Percentiles rank a stretch among this genome's conserved stretches.
Evolutionary conservation across 768 basidiomycete genomes (phyloP).

Genomic region (Xerocomellus dryophilus): DNA sequence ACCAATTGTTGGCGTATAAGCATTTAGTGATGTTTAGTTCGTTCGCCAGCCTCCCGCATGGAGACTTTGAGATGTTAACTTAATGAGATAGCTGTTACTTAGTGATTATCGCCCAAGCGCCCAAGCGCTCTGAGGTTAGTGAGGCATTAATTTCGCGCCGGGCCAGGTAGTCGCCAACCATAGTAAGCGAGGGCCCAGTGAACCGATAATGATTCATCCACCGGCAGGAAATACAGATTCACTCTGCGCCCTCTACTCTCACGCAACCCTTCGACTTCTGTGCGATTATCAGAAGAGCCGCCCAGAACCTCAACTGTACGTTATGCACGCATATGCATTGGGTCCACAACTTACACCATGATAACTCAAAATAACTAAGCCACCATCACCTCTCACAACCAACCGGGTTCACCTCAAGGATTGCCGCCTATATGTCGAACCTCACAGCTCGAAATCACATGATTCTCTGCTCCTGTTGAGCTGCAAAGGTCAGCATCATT

Average conservation of each 20-base stretch:
- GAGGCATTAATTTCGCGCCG: background rate
- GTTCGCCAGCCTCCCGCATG: background rate
- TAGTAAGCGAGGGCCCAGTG: background rate
- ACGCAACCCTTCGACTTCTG: constrained; percentile 4
- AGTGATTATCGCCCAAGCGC: constrained; percentile 1
- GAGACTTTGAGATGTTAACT: background rate
- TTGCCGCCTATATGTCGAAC: background rate
- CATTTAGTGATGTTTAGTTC: background rate
- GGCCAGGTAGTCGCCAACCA: background rate
- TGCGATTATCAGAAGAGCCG: background rate
- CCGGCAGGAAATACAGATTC: background rate
- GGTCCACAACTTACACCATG: background rate
- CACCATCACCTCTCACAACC: background rate
- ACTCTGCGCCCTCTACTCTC: background rate
- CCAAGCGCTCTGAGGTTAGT: background rate
- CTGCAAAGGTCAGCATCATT: background rate
- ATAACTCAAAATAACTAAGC: background rate
- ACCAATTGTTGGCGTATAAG: background rate
- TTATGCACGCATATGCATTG: background rate
- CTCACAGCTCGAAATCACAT: background rate
- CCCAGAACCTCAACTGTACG: constrained; percentile 13
- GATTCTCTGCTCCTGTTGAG: background rate
- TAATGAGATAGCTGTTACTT: no score
- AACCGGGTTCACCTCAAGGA: background rate
- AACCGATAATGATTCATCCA: background rate